Percentiles rank a stretch among this genome's conserved stretches.
phyloP scores from a whole-genome alignment of 768 basidiomycete genomes.

The Phylloporus arenicola region DNA sequence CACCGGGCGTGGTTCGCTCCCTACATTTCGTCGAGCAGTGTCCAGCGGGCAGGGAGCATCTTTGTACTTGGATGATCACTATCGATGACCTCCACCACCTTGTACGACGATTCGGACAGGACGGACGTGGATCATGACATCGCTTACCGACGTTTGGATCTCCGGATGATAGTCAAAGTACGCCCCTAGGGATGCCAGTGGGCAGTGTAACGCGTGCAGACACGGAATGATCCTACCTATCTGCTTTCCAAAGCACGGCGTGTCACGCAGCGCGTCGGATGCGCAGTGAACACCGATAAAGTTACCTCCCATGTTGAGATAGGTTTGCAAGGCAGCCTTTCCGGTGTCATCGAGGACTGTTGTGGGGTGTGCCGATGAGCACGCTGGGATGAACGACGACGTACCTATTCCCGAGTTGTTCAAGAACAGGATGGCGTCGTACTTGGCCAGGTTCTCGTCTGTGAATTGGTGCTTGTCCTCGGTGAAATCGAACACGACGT shows the following conservation, averaged over 20 bases:
- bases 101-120: slow-evolving; percentile 1
- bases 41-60: slow-evolving; percentile 49
- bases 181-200: slow-evolving; percentile 38
- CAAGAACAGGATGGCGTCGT: slow-evolving; percentile 66
- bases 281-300: slow-evolving; percentile 68
- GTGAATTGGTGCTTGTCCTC: slow-evolving; percentile 58
- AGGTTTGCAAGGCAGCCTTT: slow-evolving; percentile 57
- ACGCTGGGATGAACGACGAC: slow-evolving; percentile 6
- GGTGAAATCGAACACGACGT: slow-evolving; percentile 56
- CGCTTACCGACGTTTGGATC: slow-evolving; percentile 57
- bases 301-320: slow-evolving; percentile 63
- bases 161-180: slow-evolving; percentile 68
- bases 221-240: slow-evolving; percentile 37
- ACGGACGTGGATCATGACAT: background rate
- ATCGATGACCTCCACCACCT: slow-evolving; percentile 58
- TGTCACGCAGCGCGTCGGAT: slow-evolving; percentile 53
- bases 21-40: slow-evolving; percentile 57
- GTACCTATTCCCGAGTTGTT: slow-evolving; percentile 64
- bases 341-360: slow-evolving; percentile 54
- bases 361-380: background rate
- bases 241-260: slow-evolving; percentile 51
- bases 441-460: slow-evolving; percentile 46
- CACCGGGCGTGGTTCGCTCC: slow-evolving; percentile 7
- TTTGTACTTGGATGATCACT: slow-evolving; percentile 57
- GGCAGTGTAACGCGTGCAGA: background rate